These are phyloP conservation scores for Mycotypha africana DNA, from an alignment of 371 early-diverging fungal species.

Conservation along the genomic window DNA sequence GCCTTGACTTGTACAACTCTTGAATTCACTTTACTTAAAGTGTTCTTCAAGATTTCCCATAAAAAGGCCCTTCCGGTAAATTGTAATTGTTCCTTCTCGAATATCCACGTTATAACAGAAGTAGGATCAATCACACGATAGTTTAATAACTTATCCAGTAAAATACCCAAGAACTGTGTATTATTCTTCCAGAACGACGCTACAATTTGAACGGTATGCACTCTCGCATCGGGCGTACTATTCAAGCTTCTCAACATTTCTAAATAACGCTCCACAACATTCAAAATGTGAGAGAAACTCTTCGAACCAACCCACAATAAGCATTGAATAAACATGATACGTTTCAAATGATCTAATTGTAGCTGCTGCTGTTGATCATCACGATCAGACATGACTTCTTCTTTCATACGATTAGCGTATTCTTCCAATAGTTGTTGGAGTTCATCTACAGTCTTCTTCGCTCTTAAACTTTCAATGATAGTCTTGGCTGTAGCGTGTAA, in stretches of 20 bases:
- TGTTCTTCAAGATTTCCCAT: constrained; percentile 79
- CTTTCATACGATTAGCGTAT: constrained; percentile 32
- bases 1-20: constrained; percentile 72
- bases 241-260: constrained; percentile 62
- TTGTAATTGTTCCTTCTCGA: constrained; percentile 52
- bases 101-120: constrained; percentile 74
- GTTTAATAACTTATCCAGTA: constrained; percentile 86
- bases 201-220: constrained; percentile 71
- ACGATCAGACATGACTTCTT: constrained; percentile 16
- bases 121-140: constrained; percentile 87
- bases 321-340: constrained; percentile 75
- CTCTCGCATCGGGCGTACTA: constrained; percentile 47
- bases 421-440: constrained; percentile 44
- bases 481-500: constrained; percentile 54
- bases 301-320: constrained; percentile 84
- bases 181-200: constrained; percentile 81
- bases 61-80: constrained; percentile 56
- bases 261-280: constrained; percentile 81
- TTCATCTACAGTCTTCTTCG: constrained; percentile 62
- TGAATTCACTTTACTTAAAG: constrained; percentile 75
- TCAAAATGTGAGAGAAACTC: constrained; percentile 89
- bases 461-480: constrained; percentile 53
- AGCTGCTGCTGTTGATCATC: constrained; percentile 34
- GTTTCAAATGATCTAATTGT: constrained; percentile 24
- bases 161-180: constrained; percentile 83